phyloP scores from a whole-genome alignment of 73 alveolate genomes.

The Tetrahymena elliotti region DNA sequence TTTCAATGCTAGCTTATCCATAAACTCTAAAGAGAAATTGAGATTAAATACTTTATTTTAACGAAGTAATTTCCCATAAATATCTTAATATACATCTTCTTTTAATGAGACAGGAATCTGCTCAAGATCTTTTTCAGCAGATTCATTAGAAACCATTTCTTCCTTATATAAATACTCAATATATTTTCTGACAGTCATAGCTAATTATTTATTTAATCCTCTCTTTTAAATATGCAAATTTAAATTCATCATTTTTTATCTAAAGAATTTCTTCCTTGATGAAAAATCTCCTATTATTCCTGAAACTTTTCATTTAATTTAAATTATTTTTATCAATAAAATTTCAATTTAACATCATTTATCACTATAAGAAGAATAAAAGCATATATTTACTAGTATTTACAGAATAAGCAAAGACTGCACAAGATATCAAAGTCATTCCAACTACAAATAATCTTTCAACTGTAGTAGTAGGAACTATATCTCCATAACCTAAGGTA shows the following conservation, averaged over 20 bases:
- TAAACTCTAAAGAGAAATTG: neutral
- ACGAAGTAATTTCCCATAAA: slow-evolving; percentile 6
- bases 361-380: no score
- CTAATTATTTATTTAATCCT: slow-evolving; percentile 2
- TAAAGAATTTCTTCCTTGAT: neutral
- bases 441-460: slow-evolving; percentile 30
- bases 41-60: slow-evolving; percentile 1
- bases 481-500: slow-evolving; percentile 32
- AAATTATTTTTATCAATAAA: no score
- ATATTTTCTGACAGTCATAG: slow-evolving; percentile 30
- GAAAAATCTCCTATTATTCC: slow-evolving; percentile 11
- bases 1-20: neutral
- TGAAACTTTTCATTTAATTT: neutral
- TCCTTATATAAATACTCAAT: slow-evolving; percentile 15
- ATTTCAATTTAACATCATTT: no score
- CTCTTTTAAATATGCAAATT: slow-evolving; percentile 29
- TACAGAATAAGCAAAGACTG: slow-evolving; percentile 31
- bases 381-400: neutral
- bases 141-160: neutral
- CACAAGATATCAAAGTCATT: slow-evolving; percentile 25
- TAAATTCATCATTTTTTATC: slow-evolving; percentile 13
- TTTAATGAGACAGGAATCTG: neutral
- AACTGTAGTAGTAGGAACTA: slow-evolving; percentile 24
- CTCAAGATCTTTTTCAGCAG: slow-evolving; percentile 13
- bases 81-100: slow-evolving; percentile 17